Percentiles rank a stretch among this genome's conserved stretches.
phyloP scores from a whole-genome alignment of 2,329 filamentous ascomycete species.

The Colletotrichum kahawae region DNA sequence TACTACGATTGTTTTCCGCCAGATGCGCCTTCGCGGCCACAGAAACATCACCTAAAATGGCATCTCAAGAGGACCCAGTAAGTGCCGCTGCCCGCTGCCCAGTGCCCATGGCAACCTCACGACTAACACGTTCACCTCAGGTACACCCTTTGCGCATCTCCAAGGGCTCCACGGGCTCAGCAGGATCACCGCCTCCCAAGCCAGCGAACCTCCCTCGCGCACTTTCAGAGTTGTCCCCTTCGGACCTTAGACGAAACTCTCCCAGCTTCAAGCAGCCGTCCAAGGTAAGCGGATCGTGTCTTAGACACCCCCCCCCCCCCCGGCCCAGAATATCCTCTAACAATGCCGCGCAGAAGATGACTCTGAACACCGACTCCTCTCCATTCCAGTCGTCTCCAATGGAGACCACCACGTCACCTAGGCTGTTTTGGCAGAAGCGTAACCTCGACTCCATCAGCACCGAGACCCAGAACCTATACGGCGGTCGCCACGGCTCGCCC shows the following conservation, averaged over 20 bases:
- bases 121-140: conserved; percentile 43
- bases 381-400: conserved; percentile 86
- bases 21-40: conserved; percentile 7
- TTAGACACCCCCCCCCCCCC: conserved; percentile 11
- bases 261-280: conserved; percentile 85
- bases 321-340: conserved; percentile 29
- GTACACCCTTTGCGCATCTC: conserved; percentile 81
- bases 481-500: conserved; percentile 64
- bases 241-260: conserved; percentile 87
- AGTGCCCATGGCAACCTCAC: background rate
- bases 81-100: background rate
- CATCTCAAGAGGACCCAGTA: conserved; percentile 22
- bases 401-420: conserved; percentile 72
- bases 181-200: conserved; percentile 66
- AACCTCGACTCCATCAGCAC: conserved; percentile 60
- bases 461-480: conserved; percentile 75
- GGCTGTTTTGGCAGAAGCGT: conserved; percentile 89
- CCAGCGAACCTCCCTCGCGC: conserved; percentile 71
- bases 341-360: conserved; percentile 61
- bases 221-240: conserved; percentile 86
- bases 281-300: conserved; percentile 62
- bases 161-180: conserved; percentile 57
- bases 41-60: conserved; percentile 17
- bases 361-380: conserved; percentile 75
- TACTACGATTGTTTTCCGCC: background rate